Conservation (phyloP, 306 rosid genomes). For the Casuarina cunninghamiana region DNA sequence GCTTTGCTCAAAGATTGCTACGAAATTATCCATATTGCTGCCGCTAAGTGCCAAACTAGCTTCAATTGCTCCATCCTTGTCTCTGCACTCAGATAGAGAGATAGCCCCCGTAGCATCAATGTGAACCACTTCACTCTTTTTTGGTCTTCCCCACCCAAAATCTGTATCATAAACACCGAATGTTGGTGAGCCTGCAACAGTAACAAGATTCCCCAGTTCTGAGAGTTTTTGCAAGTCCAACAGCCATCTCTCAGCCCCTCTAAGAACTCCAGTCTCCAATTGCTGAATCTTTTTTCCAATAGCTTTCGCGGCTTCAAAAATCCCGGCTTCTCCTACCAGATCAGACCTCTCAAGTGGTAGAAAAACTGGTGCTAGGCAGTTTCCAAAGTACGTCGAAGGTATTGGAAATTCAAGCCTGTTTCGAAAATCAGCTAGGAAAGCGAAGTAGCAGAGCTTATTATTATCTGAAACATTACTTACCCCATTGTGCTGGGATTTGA, state of each 20-base stretch:
- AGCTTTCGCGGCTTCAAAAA: not conserved
- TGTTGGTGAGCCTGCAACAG: constrained; percentile 26
- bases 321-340: not conserved
- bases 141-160: constrained; percentile 32
- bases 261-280: not conserved
- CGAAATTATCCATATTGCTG: constrained; percentile 7
- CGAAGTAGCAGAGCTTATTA: constrained; percentile 10
- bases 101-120: not conserved
- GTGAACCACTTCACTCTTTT: constrained; percentile 28
- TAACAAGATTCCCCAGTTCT: not conserved
- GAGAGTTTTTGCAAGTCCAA: not conserved
- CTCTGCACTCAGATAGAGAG: constrained; percentile 20
- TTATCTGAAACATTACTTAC: not conserved
- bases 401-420: constrained; percentile 1
- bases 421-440: constrained; percentile 24
- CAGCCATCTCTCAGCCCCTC: constrained; percentile 24
- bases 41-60: constrained; percentile 18
- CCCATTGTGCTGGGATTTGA: not conserved
- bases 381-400: constrained; percentile 32
- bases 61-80: constrained; percentile 21
- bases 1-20: constrained; percentile 6
- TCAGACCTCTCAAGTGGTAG: not conserved
- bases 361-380: not conserved
- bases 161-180: constrained; percentile 19
- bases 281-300: constrained; percentile 15